Evolutionary conservation across 305 asterid species (phyloP), one percentile per base, ranked within the genome.

Genomic region (Plantago lanceolata): DNA sequence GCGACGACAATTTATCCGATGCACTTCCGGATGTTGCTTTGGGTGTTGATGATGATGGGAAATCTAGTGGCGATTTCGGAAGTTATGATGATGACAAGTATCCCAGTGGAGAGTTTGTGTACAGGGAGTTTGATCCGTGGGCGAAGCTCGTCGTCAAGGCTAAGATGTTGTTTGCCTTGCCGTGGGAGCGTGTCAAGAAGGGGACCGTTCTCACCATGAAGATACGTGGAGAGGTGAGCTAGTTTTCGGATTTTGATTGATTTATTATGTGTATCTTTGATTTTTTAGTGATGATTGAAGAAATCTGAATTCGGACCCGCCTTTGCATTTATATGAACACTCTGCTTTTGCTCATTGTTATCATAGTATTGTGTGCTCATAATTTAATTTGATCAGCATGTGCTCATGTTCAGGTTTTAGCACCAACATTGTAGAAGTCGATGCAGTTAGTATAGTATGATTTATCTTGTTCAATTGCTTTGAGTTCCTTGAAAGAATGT

Each of bases 171-270:
- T 66, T 89, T 69, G 86, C 97, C 2, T 77, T 71, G 76, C 99
- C 99, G 13, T 93, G 97, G 97, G 75, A 93, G 83, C 95, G 97
- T 61, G 92, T 93, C 51, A 80, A 79, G 73, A 89, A 87, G 70
- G 95, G 96, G 74, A 89, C 95, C 53, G 97, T 93, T 66, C 83
- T 93, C 66, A 81, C 86, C 12, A 81, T 89, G 85, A 89, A 87
- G 61, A 61, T 93, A 56, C 95, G 99, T 15, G 98, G 97, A 62
- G 88, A 89, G 98, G 98, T 90, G 48, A 40, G 47, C 45, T 5
- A 8, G n/a, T 49, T 61, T 45, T 67, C 5, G 14, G 29, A 13
- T 14, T 45, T 9, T 70, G 31, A 19, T 24, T 14, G 20, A 18
- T 11, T 26, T 66, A 50, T 19, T 37, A 47, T 26, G 16, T 57